Evolutionary conservation across 164 flowering plant genomes (phyloP), one percentile per base, ranked within the genome.

Genomic region (Aristolochia contorta): DNA sequence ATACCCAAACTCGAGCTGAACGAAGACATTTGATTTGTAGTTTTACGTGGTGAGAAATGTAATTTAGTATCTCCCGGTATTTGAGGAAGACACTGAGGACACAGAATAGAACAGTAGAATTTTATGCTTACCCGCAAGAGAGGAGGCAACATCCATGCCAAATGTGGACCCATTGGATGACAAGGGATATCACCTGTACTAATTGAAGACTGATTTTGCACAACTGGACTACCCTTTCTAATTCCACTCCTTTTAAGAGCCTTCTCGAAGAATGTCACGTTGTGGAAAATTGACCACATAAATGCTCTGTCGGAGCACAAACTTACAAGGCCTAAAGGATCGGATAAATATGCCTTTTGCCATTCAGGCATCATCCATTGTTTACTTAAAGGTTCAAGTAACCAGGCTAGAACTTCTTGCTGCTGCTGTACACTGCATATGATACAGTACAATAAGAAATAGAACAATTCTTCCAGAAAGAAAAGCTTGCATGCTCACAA

Each of bases 91-190:
- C 12, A 37, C 7, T 37, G 12, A 37, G 43, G 12, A 37, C 5
- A 37, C 1, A 10, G 43, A 6, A 37, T 3, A 7, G 43, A 37
- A 37, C 9, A 37, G 43, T 37, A 8, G 7, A 37, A 41, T 37
- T 51, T n/a, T 13, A 33, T 23, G 61, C 82, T 74, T 82, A 93
- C 97, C 65, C 80, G 87, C 52, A 87, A 64, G 47, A 94, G 95
- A 73, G 97, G 99, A 58, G 97, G 97, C 53, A 94, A 61, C 89
- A 94, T 94, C 99, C 99, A 94, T 45, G 85, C 71, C 25, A 94
- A 72, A 78, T 94, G 99, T 65, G 87, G 69, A 56, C 85, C 83
- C 87, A 94, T 80, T 51, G 97, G 96, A 75, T 94, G 95, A 56
- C 55, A 33, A 68, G 56, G 51, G 65, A 67, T 21, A 51, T 75